Evolutionary conservation across 345 rosid genomes (phyloP), one percentile per base, ranked within the genome.

Genomic region (Nephelium lappaceum): DNA sequence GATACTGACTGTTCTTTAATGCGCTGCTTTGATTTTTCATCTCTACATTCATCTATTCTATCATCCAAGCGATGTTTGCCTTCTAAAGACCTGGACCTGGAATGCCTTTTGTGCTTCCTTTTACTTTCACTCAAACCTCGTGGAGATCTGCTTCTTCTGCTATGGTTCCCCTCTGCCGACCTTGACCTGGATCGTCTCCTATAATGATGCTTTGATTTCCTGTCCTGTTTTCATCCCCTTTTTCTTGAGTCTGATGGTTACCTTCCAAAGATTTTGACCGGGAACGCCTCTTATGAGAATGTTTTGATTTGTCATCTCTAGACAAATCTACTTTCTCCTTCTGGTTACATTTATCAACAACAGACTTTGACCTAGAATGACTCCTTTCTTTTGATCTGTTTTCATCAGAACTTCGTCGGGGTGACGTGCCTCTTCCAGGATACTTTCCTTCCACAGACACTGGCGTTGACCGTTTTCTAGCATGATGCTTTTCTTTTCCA

Each of bases 221-320:
- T 89, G 77, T 87, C 89, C 80, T 85, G 72, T 81, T 84, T 75
- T 79, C 85, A 67, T 77, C 81, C 71, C 80, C 78, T 72, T 85
- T 90, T 83, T 86, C 92, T 73, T 64, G 79, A 53, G 81, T 72
- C 47, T 61, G 75, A 62, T 72, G 86, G 78, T 84, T 86, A 84
- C 77, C 85, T 80, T 94, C 95, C 57, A 82, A 71, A 82, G 95
- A 94, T 75, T 85, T 84, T 70, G 97, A 94, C 83, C 92, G 85
- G 60, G 99, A 93, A 62, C 89, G 89, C 85, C 87, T 90, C 79
- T 84, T 83, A 78, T 39, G 88, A 81, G 70, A 86, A 79, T 82
- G 84, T 82, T 82, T 88, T 49, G 64, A 76, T 51, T 81, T 93
- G 70, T 77, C 81, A 36, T 87, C 85, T 73, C 64, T 89, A 49